Conservation (phyloP, 768 basidiomycete species). For the Clavulina sp. region DNA sequence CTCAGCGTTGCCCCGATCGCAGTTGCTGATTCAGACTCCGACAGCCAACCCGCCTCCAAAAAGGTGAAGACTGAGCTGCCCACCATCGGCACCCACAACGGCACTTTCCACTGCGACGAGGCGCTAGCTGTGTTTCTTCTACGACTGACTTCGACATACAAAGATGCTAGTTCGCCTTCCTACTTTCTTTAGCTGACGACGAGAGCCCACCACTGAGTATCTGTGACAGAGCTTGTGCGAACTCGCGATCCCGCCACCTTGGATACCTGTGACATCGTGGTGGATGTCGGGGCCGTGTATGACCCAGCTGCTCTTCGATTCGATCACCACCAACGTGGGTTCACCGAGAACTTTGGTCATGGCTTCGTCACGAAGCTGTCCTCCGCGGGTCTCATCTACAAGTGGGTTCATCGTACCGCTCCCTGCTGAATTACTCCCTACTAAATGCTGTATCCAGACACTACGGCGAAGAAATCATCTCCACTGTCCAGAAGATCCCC, state of each 20-base stretch:
- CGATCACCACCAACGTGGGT: constrained; percentile 94
- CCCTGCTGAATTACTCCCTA: not conserved
- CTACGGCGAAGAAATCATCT: constrained; percentile 75
- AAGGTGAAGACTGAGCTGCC: not conserved
- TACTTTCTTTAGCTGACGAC: not conserved
- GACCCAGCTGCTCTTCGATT: constrained; percentile 62
- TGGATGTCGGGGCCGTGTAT: constrained; percentile 90
- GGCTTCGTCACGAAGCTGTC: constrained; percentile 80
- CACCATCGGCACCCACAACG: constrained; percentile 83
- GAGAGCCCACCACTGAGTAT: not conserved
- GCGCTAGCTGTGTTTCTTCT: constrained; percentile 86
- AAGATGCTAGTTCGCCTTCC: constrained; percentile 41
- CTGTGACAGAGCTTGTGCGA: constrained; percentile 36
- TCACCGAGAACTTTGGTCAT: constrained; percentile 74
- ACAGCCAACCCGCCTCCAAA: not conserved
- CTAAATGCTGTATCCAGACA: constrained; percentile 45
- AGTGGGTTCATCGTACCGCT: constrained; percentile 33
- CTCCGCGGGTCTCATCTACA: constrained; percentile 89
- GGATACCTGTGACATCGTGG: constrained; percentile 78
- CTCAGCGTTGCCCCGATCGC: not conserved
- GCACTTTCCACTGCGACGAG: constrained; percentile 95
- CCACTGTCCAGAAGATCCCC: constrained; percentile 34
- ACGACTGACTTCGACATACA: constrained; percentile 56
- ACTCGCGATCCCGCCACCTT: constrained; percentile 54
- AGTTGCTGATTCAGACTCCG: no score